Conservation (phyloP, 257 asterid genomes). For the Solanum piurae region DNA sequence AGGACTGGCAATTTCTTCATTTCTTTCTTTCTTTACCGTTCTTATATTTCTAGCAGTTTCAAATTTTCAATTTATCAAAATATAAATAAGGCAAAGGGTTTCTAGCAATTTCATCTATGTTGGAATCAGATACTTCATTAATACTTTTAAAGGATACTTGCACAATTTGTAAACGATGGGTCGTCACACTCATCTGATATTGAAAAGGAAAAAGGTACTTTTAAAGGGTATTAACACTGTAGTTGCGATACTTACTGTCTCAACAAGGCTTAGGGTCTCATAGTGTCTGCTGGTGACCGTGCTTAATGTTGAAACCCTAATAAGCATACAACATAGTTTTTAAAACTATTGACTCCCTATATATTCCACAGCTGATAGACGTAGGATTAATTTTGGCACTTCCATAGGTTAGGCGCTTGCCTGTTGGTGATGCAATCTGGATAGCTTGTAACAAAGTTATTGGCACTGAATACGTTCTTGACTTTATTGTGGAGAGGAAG, state of each 20-base stretch:
- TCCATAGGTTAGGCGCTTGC: slow-evolving; percentile 73
- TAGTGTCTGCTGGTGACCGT: neutral
- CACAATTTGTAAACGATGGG: neutral
- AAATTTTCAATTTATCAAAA: neutral
- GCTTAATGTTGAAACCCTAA: neutral
- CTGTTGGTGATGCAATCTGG: slow-evolving; percentile 97
- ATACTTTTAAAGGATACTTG: neutral
- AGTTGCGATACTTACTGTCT: neutral
- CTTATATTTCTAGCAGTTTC: neutral
- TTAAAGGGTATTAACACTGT: neutral
- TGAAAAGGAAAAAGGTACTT: neutral
- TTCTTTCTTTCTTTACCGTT: neutral
- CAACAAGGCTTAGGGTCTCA: neutral
- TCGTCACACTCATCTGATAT: neutral
- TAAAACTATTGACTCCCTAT: neutral
- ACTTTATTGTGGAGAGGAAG: slow-evolving; percentile 96
- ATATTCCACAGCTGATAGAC: neutral
- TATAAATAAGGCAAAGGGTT: neutral
- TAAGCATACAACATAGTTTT: neutral
- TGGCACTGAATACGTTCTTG: slow-evolving; percentile 77
- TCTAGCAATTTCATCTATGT: neutral
- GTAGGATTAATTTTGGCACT: neutral
- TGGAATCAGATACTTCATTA: neutral
- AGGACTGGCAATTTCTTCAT: neutral
- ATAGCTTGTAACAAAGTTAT: slow-evolving; percentile 65